These are phyloP conservation scores for Fusarium sp. DNA, from an alignment of 2,329 filamentous ascomycete genomes.

Conservation along the genomic window DNA sequence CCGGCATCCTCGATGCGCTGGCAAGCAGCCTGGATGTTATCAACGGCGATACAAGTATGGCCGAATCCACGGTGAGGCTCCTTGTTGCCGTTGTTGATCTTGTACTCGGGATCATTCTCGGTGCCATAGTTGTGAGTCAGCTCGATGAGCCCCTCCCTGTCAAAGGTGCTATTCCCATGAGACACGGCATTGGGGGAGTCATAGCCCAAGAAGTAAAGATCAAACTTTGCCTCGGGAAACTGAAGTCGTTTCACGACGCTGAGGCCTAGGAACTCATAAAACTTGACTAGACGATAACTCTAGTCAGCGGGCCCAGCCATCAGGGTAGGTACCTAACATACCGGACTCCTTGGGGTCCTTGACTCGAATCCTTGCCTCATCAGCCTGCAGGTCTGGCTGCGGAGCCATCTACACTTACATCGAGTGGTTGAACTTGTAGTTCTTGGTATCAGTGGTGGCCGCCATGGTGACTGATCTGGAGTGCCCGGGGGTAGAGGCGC, in stretches of 20 bases:
- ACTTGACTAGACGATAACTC: slow-evolving; percentile 72
- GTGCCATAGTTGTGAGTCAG: slow-evolving; percentile 89
- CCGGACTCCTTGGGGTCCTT: slow-evolving; percentile 89
- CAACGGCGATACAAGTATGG: slow-evolving; percentile 85
- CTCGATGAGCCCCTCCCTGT: slow-evolving; percentile 91
- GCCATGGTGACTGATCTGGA: slow-evolving; percentile 76
- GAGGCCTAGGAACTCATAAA: slow-evolving; percentile 94
- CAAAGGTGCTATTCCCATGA: slow-evolving; percentile 76
- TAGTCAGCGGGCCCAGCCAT: slow-evolving; percentile 24
- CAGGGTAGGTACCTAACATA: slow-evolving; percentile 54
- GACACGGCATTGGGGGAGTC: slow-evolving; percentile 82
- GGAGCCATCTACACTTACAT: slow-evolving; percentile 70
- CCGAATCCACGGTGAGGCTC: slow-evolving; percentile 88
- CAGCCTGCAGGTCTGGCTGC: slow-evolving; percentile 15
- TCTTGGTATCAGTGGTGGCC: slow-evolving; percentile 77
- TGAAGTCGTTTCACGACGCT: slow-evolving; percentile 83
- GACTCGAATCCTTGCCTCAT: slow-evolving; percentile 80
- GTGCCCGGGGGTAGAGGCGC: slow-evolving; percentile 19
- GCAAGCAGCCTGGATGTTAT: slow-evolving; percentile 90
- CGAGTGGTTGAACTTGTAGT: slow-evolving; percentile 89
- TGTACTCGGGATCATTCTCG: slow-evolving; percentile 84
- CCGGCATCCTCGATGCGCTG: slow-evolving; percentile 89
- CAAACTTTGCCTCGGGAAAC: slow-evolving; percentile 90
- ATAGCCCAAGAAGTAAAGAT: slow-evolving; percentile 95
- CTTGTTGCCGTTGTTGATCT: slow-evolving; percentile 88